Base-by-base conservation (phyloP, 176 grass and related monocot genomes). In the Alopecurus myosuroides region DNA sequence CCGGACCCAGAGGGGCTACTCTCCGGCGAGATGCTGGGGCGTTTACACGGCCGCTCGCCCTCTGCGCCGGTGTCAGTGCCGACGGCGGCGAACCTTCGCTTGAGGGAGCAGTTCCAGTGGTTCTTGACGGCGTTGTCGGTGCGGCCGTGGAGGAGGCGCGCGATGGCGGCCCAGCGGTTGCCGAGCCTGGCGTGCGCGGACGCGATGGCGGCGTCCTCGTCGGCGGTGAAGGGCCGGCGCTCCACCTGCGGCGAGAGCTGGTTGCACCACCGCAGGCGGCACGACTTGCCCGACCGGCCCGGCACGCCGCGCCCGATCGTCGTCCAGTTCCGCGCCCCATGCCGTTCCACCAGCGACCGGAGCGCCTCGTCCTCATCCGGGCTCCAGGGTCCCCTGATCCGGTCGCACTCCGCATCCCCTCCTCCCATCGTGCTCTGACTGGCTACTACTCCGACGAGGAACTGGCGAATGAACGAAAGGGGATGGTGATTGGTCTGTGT, bases 101-200 rank as follows among this genome's bases (percentile, higher is more conserved):
- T 98, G 40, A 99, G 94, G 13, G 97, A 95, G 67, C 94, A 99
- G 76, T 99, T 99, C 94, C 97, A 99, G 74, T 99, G 97, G 80
- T 99, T 99, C 88, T 99, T 99, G 25, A 99, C 94, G 77, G 97
- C 94, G 88, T 99, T 99, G 84, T 99, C 97, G 30, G 97, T 99
- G 78, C 97, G 97, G 0, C 97, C 97, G 0, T 88, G 91, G 0
- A 99, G 89, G 0, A 91, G 89, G 1, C 97, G 89, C n/a, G 97
- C 94, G 80, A 99, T 99, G 76, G 97, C 91, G 13, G 97, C 97
- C 97, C 97, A 99, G 2, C 93, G 84, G 82, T 99, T 99, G 0
- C 97, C 94, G 4, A 94, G 65, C n/a, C 88, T 74, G 0, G 83
- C 88, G 34, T 98, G 96, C 0, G 96, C 93, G 23, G 85, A 71